Evolutionary conservation across 2,329 filamentous ascomycete species (phyloP).

Genomic region (Alternaria tenuissima): DNA sequence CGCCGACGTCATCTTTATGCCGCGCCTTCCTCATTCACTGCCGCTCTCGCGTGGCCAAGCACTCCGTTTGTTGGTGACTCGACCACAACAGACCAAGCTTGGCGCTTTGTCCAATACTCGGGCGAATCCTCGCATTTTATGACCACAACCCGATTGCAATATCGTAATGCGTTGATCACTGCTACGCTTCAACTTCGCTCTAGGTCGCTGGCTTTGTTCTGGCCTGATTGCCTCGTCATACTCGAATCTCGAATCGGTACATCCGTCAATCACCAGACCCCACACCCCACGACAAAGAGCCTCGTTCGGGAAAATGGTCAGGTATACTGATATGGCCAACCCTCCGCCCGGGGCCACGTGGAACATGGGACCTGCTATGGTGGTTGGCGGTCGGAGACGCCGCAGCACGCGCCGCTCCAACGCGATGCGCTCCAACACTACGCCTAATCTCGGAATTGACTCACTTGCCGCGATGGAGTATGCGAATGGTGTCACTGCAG

Average conservation of each 20-base stretch:
- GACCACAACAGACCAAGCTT: conserved; percentile 16
- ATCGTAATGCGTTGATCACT: background rate
- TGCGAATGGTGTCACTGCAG: conserved; percentile 7
- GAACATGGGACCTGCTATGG: conserved; percentile 13
- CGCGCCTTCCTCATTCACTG: conserved; percentile 16
- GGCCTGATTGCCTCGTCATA: background rate
- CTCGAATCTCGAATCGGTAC: background rate
- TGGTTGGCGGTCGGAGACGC: conserved; percentile 28
- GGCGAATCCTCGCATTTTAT: background rate
- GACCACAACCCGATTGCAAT: background rate
- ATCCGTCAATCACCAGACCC: background rate
- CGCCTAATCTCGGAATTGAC: conserved; percentile 18
- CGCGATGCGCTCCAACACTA: conserved; percentile 26
- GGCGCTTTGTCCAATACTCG: background rate
- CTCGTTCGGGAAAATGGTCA: conserved; percentile 5
- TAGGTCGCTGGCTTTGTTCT: background rate
- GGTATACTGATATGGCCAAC: background rate
- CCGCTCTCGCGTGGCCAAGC: conserved; percentile 10
- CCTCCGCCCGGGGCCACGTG: conserved; percentile 4
- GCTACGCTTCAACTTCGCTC: background rate
- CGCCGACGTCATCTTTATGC: conserved; percentile 19
- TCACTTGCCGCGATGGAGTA: conserved; percentile 10
- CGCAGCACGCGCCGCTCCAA: conserved; percentile 28
- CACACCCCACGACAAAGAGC: background rate
- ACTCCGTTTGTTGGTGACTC: conserved; percentile 25